These are phyloP conservation scores for Teratosphaeria pseudoeucalypti DNA, from an alignment of 2,329 filamentous ascomycete genomes.

Conservation along the genomic window DNA sequence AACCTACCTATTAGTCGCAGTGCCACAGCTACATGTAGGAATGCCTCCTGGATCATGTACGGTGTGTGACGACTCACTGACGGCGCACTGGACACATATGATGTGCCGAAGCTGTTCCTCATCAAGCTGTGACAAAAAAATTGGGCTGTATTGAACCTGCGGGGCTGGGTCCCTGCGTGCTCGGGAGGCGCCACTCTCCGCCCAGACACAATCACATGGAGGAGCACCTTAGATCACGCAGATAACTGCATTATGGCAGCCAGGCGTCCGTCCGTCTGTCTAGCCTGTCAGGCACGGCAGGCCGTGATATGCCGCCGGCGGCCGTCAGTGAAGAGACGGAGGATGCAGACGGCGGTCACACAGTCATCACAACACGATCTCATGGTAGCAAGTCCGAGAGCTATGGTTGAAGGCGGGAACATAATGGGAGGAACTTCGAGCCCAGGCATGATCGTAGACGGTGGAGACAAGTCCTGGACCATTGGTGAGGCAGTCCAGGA, in stretches of 20 bases:
- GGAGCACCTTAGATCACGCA: no score
- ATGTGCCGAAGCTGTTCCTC: not conserved
- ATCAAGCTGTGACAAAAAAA: not conserved
- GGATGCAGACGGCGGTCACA: constrained; percentile 5
- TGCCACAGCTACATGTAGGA: not conserved
- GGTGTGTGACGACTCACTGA: not conserved
- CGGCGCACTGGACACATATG: not conserved
- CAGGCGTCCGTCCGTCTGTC: constrained; percentile 12
- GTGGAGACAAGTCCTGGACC: not conserved
- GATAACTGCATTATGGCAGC: constrained; percentile 9
- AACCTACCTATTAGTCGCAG: not conserved
- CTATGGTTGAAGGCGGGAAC: not conserved
- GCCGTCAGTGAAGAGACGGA: constrained; percentile 8
- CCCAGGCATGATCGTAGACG: not conserved
- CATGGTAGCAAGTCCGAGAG: not conserved
- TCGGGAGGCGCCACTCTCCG: not conserved
- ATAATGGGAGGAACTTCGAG: not conserved
- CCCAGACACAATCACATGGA: not conserved
- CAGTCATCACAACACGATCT: not conserved
- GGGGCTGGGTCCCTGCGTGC: not conserved
- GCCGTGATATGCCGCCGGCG: constrained; percentile 9
- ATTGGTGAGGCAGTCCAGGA: not conserved
- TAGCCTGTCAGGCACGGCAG: constrained; percentile 14
- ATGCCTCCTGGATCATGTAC: not conserved
- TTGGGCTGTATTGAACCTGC: not conserved